Base-by-base conservation (phyloP, 306 rosid species). In the Cyclanthera cordifolia region DNA sequence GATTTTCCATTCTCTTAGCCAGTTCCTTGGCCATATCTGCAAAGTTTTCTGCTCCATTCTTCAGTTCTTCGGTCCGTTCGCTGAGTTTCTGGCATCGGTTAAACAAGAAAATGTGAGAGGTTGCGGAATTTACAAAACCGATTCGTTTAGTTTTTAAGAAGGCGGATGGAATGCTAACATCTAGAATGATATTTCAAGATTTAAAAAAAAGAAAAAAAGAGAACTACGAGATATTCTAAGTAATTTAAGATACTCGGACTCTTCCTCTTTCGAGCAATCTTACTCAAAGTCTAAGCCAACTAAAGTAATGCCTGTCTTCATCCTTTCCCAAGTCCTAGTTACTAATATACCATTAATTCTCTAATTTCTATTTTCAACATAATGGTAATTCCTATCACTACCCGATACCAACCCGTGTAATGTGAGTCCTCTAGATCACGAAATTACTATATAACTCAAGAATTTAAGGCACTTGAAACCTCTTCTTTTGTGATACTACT, bases 21-120 rank as follows among this genome's bases (percentile, higher is more conserved):
- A 89, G 85, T 79, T 92, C 93, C 52, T 67, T 74, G 49, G 96
- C 95, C 95, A 85, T 74, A 25, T 91, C 82, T 79, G 96, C 90
- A 46, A 92, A 92, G 81, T 87, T 79, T 81, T 89, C 79, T 3
- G 96, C 88, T 51, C 96, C 96, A 76, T 30, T 78, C 74, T 77
- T 73, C 76, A 91, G 74, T 78, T 91, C 95, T 76, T 87, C 89
- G 43, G 90, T 77, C 49, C 73, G 82, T 17, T 85, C 46, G 55
- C 82, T 72, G 73, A 91, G 90, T 71, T 79, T 56, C 97, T 87
- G 83, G 64, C 46, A 67, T 46, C 64, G 71, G 70, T 56, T 66
- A 70, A 20, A 46, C 37, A 24, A 49, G 34, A 34, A 75, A 8
- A 70, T n/a, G 21, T 23, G 72, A 54, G 55, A 17, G 25, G 69